phyloP scores from a whole-genome alignment of 2,329 filamentous ascomycete genomes.

The Mycocentrospora acerina region DNA sequence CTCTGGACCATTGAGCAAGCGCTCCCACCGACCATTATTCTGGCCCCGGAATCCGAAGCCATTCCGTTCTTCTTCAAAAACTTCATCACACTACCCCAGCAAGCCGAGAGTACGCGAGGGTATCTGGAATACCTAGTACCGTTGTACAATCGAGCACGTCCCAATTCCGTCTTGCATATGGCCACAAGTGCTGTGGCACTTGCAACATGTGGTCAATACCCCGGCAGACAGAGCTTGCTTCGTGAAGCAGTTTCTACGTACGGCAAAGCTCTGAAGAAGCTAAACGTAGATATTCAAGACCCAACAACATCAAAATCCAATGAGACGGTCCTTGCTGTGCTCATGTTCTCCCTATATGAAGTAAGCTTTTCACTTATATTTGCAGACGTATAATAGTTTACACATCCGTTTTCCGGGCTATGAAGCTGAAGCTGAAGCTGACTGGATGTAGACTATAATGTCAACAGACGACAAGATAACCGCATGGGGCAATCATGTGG shows the following conservation, averaged over 20 bases:
- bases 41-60: constrained; percentile 40
- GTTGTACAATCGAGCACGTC: constrained; percentile 37
- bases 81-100: constrained; percentile 41
- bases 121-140: constrained; percentile 43
- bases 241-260: constrained; percentile 39
- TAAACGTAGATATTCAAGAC: constrained; percentile 41
- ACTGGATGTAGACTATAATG: constrained; percentile 38
- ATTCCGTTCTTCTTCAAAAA: constrained; percentile 47
- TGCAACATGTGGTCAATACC: constrained; percentile 42
- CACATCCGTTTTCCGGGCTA: constrained; percentile 5
- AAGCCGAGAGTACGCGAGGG: constrained; percentile 41
- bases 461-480: constrained; percentile 40
- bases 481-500: constrained; percentile 44
- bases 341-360: constrained; percentile 47
- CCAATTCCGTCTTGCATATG: constrained; percentile 43
- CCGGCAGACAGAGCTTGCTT: constrained; percentile 35
- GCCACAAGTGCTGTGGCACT: constrained; percentile 44
- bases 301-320: constrained; percentile 38
- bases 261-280: constrained; percentile 40
- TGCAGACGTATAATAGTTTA: constrained; percentile 18
- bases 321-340: constrained; percentile 42
- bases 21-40: constrained; percentile 27
- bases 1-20: constrained; percentile 32
- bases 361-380: constrained; percentile 30
- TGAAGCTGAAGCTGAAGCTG: constrained; percentile 8